Base-by-base conservation (phyloP, 164 flowering plant genomes). In the Tetracentron sinense region DNA sequence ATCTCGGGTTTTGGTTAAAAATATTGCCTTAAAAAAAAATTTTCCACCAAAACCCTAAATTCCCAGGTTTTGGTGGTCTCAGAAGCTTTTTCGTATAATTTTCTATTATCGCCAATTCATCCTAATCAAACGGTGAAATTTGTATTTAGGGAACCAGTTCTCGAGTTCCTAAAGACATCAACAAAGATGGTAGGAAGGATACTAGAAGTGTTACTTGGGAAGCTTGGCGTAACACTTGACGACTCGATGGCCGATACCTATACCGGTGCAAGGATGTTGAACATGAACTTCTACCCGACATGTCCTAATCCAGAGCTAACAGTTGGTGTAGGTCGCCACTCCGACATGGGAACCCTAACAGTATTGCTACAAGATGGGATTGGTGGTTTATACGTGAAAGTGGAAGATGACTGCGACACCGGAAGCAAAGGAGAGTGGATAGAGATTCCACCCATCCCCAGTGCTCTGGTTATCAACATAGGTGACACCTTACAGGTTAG, bases 301-400 rank as follows among this genome's bases (percentile, higher is more conserved):
- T 80, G 81, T 54, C 83, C 83, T 2, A 70, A 60, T 56, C 81
- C 81, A 0, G 83, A 80, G 12, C 77, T 77, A 16, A 77, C 83
- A 1, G 65, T 74, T 0, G 83, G 81, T 15, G 72, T 64, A 0
- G 75, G 81, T 2, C 72, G 81, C 10, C 81, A 80, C 55, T 77
- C 83, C 12, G 83, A 80, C 54, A 20, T 75, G 68, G 79, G 83
- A 20, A 67, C 60, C 1, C 48, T 80, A 2, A 77, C 81, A 0
- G 72, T 77, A n/a, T 64, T 80, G 30, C 64, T 80, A 1, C 81
- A 80, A 75, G 83, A 80, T 56, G 79, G 72, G 2, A 69, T 77
- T 33, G 83, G 83, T 0, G 81, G 83, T 1, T 65, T 80, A 22
- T 73, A 70, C 4, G 77, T 80, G 0, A 77, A 60, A 64, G 48